These are phyloP conservation scores for Boletus semigastroideus DNA, from an alignment of 1,284 basidiomycete genomes.

Conservation along the genomic window DNA sequence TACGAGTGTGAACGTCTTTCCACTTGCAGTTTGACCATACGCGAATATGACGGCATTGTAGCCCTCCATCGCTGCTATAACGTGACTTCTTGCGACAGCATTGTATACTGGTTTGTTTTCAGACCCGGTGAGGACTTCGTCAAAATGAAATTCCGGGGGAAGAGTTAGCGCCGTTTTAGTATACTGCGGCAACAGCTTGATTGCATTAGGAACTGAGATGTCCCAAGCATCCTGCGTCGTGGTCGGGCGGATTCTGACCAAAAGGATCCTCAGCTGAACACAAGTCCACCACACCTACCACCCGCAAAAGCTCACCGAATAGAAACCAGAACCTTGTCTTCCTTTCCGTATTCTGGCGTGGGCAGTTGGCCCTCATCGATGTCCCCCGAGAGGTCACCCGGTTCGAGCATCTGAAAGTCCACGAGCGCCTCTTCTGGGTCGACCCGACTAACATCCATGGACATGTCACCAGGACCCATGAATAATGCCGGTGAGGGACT, in stretches of 20 bases:
- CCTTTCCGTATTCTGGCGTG: slow-evolving; percentile 51
- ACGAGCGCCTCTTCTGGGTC: slow-evolving; percentile 76
- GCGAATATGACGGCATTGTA: slow-evolving; percentile 96
- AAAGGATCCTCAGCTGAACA: neutral
- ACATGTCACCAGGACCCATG: slow-evolving; percentile 53
- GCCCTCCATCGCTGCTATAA: slow-evolving; percentile 92
- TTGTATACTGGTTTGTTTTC: slow-evolving; percentile 87
- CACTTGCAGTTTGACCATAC: slow-evolving; percentile 88
- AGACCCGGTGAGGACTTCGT: slow-evolving; percentile 78
- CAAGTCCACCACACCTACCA: neutral
- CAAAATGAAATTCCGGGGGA: slow-evolving; percentile 63
- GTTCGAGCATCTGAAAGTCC: slow-evolving; percentile 69
- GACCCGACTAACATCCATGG: slow-evolving; percentile 69
- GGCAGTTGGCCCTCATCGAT: slow-evolving; percentile 55
- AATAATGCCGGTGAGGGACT: slow-evolving; percentile 48
- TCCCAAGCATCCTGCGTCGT: slow-evolving; percentile 58
- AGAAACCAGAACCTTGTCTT: slow-evolving; percentile 88
- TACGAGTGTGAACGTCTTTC: slow-evolving; percentile 91
- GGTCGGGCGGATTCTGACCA: slow-evolving; percentile 66
- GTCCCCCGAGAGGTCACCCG: slow-evolving; percentile 63
- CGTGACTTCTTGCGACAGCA: slow-evolving; percentile 82
- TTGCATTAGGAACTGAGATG: slow-evolving; percentile 40
- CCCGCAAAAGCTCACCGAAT: slow-evolving; percentile 53
- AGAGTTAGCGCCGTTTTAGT: slow-evolving; percentile 46
- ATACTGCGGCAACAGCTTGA: slow-evolving; percentile 60